Base-by-base conservation (phyloP, 495 filamentous ascomycete species). In the Darksidea phi region DNA sequence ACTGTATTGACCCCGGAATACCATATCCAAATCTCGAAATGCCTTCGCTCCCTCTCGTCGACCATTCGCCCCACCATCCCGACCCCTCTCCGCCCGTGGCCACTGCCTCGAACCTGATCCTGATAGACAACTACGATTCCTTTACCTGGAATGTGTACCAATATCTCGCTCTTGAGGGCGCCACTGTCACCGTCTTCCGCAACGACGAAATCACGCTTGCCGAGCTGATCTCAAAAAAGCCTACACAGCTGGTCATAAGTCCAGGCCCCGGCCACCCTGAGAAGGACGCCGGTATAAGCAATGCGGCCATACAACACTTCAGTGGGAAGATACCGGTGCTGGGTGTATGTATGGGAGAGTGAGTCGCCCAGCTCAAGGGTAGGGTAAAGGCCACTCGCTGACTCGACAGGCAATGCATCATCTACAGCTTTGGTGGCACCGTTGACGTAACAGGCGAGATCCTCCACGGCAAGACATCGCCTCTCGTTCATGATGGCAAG, bases 121-220 rank as follows among this genome's bases (percentile, higher is more conserved):
- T 99, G 57, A 95, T 99, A 67, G 94, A 97, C 77, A 99, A 99
- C 77, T 99, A 97, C 73, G 94, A 99, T 75, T 97, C 93, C 0
- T 99, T 97, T 69, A 96, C 93, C 61, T 97, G 90, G 89, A 98
- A 97, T 71, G 90, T 99, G 59, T 97, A 96, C 74, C 95, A 99
- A 72, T 99, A 97, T 67, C 82, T 99, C 2, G 88, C 92, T 0
- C 85, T 97, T 6, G 94, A 97, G 75, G 94, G 94, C 38, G 94
- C 94, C 24, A 86, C 76, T 0, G 92, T 97, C 41, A 88, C 85
- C 11, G 94, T 97, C 24, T 87, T 84, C 77, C 84, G 94, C 57
- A 99, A 99, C 70, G 92, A 97, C 76, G 84, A 95, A 72, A 85
- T 97, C 71, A 84, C 85, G 3, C 74, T 99, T 10, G 83, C 93